Percentiles rank a stretch among this genome's conserved stretches.
These are phyloP conservation scores for Cadophora gregata DNA, from an alignment of 2,329 filamentous ascomycete species.

Conservation along the genomic window DNA sequence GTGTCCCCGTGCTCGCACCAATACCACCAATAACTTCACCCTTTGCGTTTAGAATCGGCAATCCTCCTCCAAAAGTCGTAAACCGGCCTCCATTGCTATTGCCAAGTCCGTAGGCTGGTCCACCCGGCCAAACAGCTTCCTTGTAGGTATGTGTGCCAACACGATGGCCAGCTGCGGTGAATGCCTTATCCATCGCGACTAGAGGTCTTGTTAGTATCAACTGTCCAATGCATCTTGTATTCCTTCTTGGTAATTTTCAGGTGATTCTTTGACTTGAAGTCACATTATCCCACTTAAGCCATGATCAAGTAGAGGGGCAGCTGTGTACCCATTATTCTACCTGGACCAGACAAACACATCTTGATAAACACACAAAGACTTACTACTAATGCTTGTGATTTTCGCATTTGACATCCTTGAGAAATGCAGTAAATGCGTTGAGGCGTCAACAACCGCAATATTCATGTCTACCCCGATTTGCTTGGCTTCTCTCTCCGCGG, in stretches of 20 bases:
- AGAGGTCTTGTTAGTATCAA: not conserved
- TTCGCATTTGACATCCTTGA: slow-evolving; percentile 39
- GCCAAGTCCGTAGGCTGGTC: slow-evolving; percentile 56
- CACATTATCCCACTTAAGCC: slow-evolving; percentile 19
- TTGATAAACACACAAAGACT: slow-evolving; percentile 7
- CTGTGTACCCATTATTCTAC: not conserved
- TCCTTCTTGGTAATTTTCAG: too few species aligned
- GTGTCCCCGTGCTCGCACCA: slow-evolving; percentile 60
- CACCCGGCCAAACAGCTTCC: slow-evolving; percentile 59
- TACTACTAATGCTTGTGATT: slow-evolving; percentile 36
- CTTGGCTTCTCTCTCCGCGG: slow-evolving; percentile 36
- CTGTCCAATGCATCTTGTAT: not conserved
- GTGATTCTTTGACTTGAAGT: not conserved
- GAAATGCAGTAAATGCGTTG: slow-evolving; percentile 39
- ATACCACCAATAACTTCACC: slow-evolving; percentile 59
- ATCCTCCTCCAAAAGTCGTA: slow-evolving; percentile 58
- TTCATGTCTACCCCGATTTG: slow-evolving; percentile 40
- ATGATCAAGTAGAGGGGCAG: not conserved
- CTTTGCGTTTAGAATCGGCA: slow-evolving; percentile 53
- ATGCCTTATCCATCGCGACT: slow-evolving; percentile 52
- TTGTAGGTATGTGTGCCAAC: slow-evolving; percentile 58
- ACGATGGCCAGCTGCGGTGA: slow-evolving; percentile 61
- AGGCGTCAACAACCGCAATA: slow-evolving; percentile 41
- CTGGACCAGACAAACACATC: not conserved
- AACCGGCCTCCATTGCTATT: slow-evolving; percentile 60